A percentile compares a stretch with the other conserved stretches of the same genome.
Evolutionary conservation across 169 alveolate genomes (phyloP).

Genomic region (Eimeria praecox): DNA sequence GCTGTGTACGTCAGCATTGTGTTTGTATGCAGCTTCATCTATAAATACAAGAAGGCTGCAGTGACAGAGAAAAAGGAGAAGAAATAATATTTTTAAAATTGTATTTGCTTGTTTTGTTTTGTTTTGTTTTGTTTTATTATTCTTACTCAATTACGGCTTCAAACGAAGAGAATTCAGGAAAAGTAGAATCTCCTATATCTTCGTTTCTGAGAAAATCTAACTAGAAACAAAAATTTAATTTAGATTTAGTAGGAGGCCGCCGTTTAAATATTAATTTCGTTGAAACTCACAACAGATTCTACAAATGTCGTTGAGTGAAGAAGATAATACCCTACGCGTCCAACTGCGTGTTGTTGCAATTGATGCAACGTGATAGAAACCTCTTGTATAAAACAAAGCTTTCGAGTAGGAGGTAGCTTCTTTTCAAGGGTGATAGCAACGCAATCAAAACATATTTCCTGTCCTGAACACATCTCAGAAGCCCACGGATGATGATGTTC

Average conservation of each 20-base stretch:
- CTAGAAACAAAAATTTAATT: not conserved
- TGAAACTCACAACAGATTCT: conserved; percentile 21
- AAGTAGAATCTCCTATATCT: too few species aligned
- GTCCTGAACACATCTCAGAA: not conserved
- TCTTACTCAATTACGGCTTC: not conserved
- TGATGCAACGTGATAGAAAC: not conserved
- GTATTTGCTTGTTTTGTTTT: not conserved
- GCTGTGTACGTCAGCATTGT: not conserved
- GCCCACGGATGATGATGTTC: conserved; percentile 41
- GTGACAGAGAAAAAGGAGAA: not conserved
- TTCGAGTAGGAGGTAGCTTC: not conserved
- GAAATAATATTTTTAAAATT: too few species aligned
- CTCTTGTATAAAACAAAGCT: not conserved
- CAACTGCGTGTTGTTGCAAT: not conserved
- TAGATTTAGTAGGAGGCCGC: too few species aligned
- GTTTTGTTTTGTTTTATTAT: not conserved
- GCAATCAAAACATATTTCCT: conserved; percentile 28
- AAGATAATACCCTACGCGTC: not conserved
- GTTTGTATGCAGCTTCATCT: not conserved
- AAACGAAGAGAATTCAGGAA: too few species aligned
- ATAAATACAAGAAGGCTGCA: not conserved
- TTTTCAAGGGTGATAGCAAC: not conserved
- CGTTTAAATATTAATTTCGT: not conserved
- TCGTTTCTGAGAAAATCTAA: conserved; percentile 2
- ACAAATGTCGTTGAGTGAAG: not conserved